Evolutionary conservation across 352 stramenopile genomes (phyloP).

Genomic region (Globisporangium carolinianum): DNA sequence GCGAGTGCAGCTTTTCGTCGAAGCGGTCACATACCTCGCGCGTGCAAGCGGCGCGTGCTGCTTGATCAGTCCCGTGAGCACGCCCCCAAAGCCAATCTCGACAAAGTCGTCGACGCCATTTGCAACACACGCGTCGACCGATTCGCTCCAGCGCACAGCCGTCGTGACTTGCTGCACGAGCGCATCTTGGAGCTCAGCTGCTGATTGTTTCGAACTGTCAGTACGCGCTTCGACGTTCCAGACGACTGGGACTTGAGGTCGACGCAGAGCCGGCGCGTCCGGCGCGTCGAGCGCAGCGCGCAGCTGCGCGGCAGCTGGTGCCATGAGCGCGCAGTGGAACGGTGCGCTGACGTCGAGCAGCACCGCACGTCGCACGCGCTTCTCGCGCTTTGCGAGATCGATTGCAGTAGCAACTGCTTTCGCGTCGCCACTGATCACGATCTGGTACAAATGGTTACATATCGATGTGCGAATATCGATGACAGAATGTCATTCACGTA

Average conservation of each 20-base stretch:
- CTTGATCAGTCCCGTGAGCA: conserved; percentile 70
- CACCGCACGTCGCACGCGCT: conserved; percentile 64
- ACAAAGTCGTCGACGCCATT: conserved; percentile 44
- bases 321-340: conserved; percentile 82
- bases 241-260: conserved; percentile 55
- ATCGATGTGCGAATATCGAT: too few relatives aligned
- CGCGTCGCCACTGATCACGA: conserved; percentile 66
- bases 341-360: conserved; percentile 75
- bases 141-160: conserved; percentile 74
- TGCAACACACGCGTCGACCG: conserved; percentile 66
- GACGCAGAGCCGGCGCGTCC: conserved; percentile 13
- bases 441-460: conserved; percentile 8
- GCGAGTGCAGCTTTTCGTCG: too few relatives aligned
- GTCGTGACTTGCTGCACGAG: conserved; percentile 57
- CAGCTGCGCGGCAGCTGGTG: conserved; percentile 46
- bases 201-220: conserved; percentile 18
- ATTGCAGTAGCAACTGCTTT: conserved; percentile 46
- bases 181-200: conserved; percentile 29
- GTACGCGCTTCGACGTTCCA: conserved; percentile 71
- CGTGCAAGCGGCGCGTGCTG: conserved; percentile 41
- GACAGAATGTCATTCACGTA: too few relatives aligned
- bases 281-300: conserved; percentile 24
- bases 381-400: conserved; percentile 49
- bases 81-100: conserved; percentile 61
- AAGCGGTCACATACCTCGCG: conserved; percentile 14